Evolutionary conservation across 1,284 basidiomycete genomes (phyloP).

Genomic region (Apiotrichum sp.): DNA sequence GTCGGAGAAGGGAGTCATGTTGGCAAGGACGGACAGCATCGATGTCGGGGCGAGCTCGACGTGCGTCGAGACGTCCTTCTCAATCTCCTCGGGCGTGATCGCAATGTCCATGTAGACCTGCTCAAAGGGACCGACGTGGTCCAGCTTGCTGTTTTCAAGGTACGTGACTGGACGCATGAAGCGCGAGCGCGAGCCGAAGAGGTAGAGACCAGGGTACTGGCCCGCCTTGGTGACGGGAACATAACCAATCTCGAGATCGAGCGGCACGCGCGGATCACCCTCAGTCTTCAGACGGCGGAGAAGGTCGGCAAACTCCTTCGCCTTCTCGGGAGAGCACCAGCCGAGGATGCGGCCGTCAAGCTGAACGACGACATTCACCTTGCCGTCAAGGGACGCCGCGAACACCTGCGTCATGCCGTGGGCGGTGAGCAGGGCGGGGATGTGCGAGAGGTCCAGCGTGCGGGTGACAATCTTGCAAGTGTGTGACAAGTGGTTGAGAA

Average conservation of each 20-base stretch:
- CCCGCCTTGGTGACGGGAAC: slow-evolving; percentile 87
- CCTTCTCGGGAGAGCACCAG: slow-evolving; percentile 76
- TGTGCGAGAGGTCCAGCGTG: slow-evolving; percentile 66
- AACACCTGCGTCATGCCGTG: slow-evolving; percentile 95
- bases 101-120: slow-evolving; percentile 99
- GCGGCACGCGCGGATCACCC: slow-evolving; percentile 69
- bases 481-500: slow-evolving; percentile 93
- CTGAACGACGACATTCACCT: slow-evolving; percentile 78
- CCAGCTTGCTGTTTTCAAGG: slow-evolving; percentile 74
- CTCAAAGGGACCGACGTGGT: slow-evolving; percentile 94
- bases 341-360: slow-evolving; percentile 92
- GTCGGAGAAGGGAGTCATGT: slow-evolving; percentile 68
- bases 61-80: slow-evolving; percentile 74
- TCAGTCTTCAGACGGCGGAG: slow-evolving; percentile 96
- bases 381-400: slow-evolving; percentile 67
- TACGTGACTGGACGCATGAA: slow-evolving; percentile 99
- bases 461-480: slow-evolving; percentile 86
- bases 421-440: slow-evolving; percentile 73
- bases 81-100: slow-evolving; percentile 81
- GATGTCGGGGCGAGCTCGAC: slow-evolving; percentile 93
- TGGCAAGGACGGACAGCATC: slow-evolving; percentile 73
- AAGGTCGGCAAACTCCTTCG: slow-evolving; percentile 71
- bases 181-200: slow-evolving; percentile 79
- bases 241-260: slow-evolving; percentile 92
- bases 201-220: slow-evolving; percentile 92